Evolutionary conservation across 73 alveolate genomes (phyloP).

Genomic region (Urostyla sp.): DNA sequence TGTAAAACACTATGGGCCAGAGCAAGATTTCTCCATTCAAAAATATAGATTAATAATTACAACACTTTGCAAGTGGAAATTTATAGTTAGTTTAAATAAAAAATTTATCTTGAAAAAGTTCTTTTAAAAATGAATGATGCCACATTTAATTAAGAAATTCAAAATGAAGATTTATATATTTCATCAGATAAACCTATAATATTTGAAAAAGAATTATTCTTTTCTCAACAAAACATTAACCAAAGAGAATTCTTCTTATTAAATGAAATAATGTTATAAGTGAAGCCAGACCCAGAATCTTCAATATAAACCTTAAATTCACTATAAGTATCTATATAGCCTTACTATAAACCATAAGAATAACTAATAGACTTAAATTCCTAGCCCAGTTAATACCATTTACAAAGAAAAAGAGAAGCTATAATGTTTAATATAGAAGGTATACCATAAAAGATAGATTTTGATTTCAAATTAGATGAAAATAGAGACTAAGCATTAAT

Average conservation of each 20-base stretch:
- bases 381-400: too few species aligned
- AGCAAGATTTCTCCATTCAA: slow-evolving; percentile 3
- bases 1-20: slow-evolving; percentile 36
- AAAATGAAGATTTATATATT: not conserved
- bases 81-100: not conserved
- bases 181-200: not conserved
- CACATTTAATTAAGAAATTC: slow-evolving; percentile 26
- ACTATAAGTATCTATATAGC: not conserved
- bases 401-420: slow-evolving; percentile 10
- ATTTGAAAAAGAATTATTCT: slow-evolving; percentile 7
- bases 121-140: slow-evolving; percentile 28
- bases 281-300: not conserved
- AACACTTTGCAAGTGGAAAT: slow-evolving; percentile 18
- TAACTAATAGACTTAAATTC: not conserved
- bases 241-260: slow-evolving; percentile 14
- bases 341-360: slow-evolving; percentile 31
- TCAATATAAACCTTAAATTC: not conserved
- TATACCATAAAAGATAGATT: slow-evolving; percentile 27
- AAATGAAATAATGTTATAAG: not conserved
- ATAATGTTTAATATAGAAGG: slow-evolving; percentile 42
- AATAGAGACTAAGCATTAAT: slow-evolving; percentile 38
- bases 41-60: slow-evolving; percentile 27
- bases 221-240: slow-evolving; percentile 23
- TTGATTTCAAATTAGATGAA: slow-evolving; percentile 16
- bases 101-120: not conserved